These are phyloP conservation scores for Hyphopichia buzzinii DNA, from an alignment of 1,139 yeast genomes.

Conservation along the genomic window DNA sequence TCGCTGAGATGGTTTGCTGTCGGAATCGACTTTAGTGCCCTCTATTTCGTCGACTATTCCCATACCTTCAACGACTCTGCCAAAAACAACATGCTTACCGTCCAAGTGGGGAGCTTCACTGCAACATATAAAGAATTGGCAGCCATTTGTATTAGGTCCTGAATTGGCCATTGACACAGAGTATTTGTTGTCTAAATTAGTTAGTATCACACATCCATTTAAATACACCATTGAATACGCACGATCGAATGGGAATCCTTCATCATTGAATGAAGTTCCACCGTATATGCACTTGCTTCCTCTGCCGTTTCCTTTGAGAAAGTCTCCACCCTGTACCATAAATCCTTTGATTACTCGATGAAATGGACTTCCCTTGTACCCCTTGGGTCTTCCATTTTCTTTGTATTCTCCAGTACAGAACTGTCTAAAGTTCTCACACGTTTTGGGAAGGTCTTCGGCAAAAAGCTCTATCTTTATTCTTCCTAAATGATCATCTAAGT, in stretches of 20 bases:
- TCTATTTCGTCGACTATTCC: slow-evolving; percentile 37
- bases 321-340: slow-evolving; percentile 38
- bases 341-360: slow-evolving; percentile 29
- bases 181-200: slow-evolving; percentile 16
- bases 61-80: slow-evolving; percentile 44
- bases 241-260: slow-evolving; percentile 30
- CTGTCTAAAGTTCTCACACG: slow-evolving; percentile 54
- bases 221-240: slow-evolving; percentile 4
- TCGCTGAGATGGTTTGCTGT: slow-evolving; percentile 25
- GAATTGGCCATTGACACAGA: slow-evolving; percentile 44
- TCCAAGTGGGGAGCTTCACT: slow-evolving; percentile 42
- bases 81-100: slow-evolving; percentile 60
- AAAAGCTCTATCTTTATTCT: slow-evolving; percentile 46
- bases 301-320: slow-evolving; percentile 41
- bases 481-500: slow-evolving; percentile 26
- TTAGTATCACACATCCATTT: slow-evolving; percentile 6
- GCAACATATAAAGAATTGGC: slow-evolving; percentile 35
- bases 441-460: slow-evolving; percentile 40
- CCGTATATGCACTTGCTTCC: slow-evolving; percentile 35
- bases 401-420: slow-evolving; percentile 54
- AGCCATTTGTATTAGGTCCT: slow-evolving; percentile 43
- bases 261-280: slow-evolving; percentile 32
- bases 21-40: slow-evolving; percentile 15
- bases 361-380: slow-evolving; percentile 23
- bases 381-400: slow-evolving; percentile 32